Evolutionary conservation across 75 land plant species (phyloP), one percentile per base, ranked within the genome.

Genomic region (Sequoiadendron giganteum): DNA sequence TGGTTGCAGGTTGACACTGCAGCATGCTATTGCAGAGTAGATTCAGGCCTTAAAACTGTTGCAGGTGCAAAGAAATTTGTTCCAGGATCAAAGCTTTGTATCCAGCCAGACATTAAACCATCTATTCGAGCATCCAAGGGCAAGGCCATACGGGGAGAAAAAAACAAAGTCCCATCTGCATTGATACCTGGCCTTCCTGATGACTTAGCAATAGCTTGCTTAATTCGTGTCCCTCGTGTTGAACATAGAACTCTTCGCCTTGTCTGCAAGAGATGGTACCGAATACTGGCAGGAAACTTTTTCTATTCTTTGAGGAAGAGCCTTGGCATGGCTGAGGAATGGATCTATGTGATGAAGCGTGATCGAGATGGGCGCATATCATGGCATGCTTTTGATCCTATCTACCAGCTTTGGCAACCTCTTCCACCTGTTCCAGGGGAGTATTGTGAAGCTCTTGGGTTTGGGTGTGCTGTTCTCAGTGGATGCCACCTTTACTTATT

Each of bases 321-420:
- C 34, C 90, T 93, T 40, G 95, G 95, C 52, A 92, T 90, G 92
- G 95, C 95, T 16, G 95, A 95, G 88, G 95, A 95, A 81, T 95
- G 95, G 95, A 86, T 95, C 42, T 95, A 95, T 87, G 93, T 95
- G 54, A 91, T 95, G 65, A 95, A 94, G 85, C 90, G 95, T 52
- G 95, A 95, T 85, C 88, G 93, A 38, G 95, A 95, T 86, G 93
- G 93, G 21, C 93, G 91, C 86, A 92, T 95, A 32, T 92, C 95
- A 15, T 95, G 95, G 95, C 95, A 95, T 88, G 95, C 95, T 10
- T 95, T 94, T 83, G 95, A 95, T 85, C 95, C 95, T 10, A 85
- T 87, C 80, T 90, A 92, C 83, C 95, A 93, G 86, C 89, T 93
- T n/a, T 95, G 95, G 95, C 93, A 94, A 86, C 92, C 95, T 15